Conservation (phyloP, 2,329 filamentous ascomycete genomes). For the Paecilomyces fulvus region DNA sequence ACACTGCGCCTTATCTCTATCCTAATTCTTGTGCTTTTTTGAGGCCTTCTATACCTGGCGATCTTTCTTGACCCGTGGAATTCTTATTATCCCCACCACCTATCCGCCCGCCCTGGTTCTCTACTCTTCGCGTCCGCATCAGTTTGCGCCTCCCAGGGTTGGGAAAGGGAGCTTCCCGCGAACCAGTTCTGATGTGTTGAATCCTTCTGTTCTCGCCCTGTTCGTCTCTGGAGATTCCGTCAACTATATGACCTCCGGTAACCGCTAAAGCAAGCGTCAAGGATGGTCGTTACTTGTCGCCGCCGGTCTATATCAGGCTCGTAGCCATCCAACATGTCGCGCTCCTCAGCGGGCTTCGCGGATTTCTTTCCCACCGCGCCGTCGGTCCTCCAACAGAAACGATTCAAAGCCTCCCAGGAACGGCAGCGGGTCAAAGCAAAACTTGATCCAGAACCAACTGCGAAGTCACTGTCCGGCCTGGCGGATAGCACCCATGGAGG, state of each 20-base stretch:
- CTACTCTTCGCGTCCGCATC: neutral
- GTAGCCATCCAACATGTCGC: constrained; percentile 61
- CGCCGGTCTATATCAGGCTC: constrained; percentile 26
- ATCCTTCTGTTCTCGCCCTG: neutral
- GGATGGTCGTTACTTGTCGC: constrained; percentile 32
- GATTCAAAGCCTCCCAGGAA: constrained; percentile 45
- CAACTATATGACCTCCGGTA: constrained; percentile 15
- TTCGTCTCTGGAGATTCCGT: constrained; percentile 10
- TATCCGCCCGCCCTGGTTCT: neutral
- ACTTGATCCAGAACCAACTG: constrained; percentile 12
- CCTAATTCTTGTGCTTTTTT: neutral
- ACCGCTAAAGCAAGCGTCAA: constrained; percentile 16
- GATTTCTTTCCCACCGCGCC: constrained; percentile 79
- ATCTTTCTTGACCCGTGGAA: neutral
- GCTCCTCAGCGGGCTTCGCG: constrained; percentile 71
- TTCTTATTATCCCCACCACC: neutral
- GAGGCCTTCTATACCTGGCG: neutral
- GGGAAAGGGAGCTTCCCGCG: neutral
- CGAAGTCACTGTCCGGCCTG: constrained; percentile 7
- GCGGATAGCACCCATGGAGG: constrained; percentile 5
- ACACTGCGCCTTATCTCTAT: neutral
- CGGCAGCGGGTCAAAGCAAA: constrained; percentile 51
- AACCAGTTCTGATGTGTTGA: neutral
- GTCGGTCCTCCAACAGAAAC: constrained; percentile 48
- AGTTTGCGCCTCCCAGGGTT: neutral